Base-by-base conservation (phyloP, 1,139 yeast species). In the Debaryomyces sp. region DNA sequence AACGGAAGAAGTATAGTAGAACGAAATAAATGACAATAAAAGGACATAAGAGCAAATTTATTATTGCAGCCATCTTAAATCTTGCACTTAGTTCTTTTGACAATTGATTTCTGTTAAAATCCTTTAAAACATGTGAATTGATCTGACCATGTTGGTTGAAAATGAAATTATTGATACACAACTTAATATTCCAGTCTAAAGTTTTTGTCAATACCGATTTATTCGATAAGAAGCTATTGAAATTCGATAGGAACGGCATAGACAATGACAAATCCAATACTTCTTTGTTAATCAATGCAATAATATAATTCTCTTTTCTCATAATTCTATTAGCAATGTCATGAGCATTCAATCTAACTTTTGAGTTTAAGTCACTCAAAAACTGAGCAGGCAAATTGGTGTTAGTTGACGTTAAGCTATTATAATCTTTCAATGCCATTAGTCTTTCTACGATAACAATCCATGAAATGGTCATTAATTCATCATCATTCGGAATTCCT, bases 401-500 rank as follows among this genome's bases (percentile, higher is more conserved):
- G 49, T 73, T 73, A 6, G 85, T 59, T 7, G 75, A 76, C 0
- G 89, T 83, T 17, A 83, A 68, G 15, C 95, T 89, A 66, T 94
- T 94, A 57, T 87, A 89, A 57, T 90, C 94, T 56, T 89, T 82
- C 45, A 94, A 69, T 9, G 78, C 69, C 81, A 89, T 83, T 18
- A 95, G 70, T 42, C 90, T 80, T 51, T 84, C 85, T n/a, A 91
- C 95, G 0, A 94, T 86, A 21, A 85, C 82, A 50, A 87, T 89
- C 99, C 99, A 94, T 17, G 96, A 85, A 13, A 95, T 89, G 0
- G 98, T 92, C 74, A 89, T 96, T 54, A 94, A 73, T 59, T 94
- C 99, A 50, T 69, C 66, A 50, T 84, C 85, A 58, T 89, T 94
- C 2, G 82, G 68, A 21, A 92, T 84, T 18, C 82, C 82, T 26